Evolutionary conservation across 2,329 filamentous ascomycete species (phyloP).

Genomic region (Chrysosporium keratinophilum): DNA sequence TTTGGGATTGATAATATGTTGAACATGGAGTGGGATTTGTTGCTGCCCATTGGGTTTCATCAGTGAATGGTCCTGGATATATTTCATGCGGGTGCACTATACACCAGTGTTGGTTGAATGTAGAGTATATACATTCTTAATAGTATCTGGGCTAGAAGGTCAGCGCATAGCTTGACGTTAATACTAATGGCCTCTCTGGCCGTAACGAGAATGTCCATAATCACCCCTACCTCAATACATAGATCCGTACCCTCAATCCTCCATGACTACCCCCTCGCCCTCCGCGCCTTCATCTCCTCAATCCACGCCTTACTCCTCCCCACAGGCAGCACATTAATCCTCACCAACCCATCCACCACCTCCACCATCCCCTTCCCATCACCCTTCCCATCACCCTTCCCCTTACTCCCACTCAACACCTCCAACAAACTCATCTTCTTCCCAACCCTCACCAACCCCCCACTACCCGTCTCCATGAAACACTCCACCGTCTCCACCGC

Average conservation of each 20-base stretch:
- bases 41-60: background rate
- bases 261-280: slow-evolving; percentile 21
- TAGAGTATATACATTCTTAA: no score
- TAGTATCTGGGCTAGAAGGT: no score
- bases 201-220: no score
- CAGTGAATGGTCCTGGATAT: background rate
- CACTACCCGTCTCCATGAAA: slow-evolving; percentile 72
- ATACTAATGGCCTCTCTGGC: no score
- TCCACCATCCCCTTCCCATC: slow-evolving; percentile 60
- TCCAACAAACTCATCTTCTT: slow-evolving; percentile 71
- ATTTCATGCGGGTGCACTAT: no score
- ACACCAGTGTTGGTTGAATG: background rate
- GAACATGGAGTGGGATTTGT: background rate
- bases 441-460: slow-evolving; percentile 79
- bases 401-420: slow-evolving; percentile 50
- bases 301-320: slow-evolving; percentile 63
- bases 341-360: slow-evolving; percentile 75
- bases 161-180: no score
- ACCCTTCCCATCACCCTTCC: slow-evolving; percentile 39
- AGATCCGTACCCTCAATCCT: no score
- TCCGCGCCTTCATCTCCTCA: slow-evolving; percentile 70
- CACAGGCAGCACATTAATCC: slow-evolving; percentile 71
- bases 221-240: background rate
- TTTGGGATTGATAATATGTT: slow-evolving; percentile 4
- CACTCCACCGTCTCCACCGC: slow-evolving; percentile 60